Conservation (phyloP, 768 basidiomycete species). For the Mycena leptocephala region DNA sequence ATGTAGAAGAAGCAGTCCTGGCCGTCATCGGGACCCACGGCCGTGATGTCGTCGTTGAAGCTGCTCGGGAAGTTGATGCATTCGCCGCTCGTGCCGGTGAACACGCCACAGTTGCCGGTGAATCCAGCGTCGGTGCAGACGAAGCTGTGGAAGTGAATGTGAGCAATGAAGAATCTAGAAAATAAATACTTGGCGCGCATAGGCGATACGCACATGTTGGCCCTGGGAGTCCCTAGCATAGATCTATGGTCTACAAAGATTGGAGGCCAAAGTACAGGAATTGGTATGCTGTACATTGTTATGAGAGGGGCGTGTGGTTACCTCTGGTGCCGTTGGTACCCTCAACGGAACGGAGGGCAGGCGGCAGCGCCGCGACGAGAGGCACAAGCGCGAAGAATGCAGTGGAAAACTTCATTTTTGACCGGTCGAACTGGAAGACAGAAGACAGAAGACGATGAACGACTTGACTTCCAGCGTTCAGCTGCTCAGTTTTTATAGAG, state of each 20-base stretch:
- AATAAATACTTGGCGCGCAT: no score
- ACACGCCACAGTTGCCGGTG: not conserved
- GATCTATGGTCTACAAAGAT: no score
- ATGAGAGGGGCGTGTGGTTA: no score
- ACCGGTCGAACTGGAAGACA: not conserved
- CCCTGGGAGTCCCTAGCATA: no score
- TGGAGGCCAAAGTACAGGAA: not conserved
- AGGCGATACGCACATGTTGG: no score
- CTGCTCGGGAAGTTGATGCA: not conserved
- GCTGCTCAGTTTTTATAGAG: not conserved
- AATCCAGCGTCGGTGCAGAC: slow-evolving; percentile 2
- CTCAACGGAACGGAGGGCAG: no score
- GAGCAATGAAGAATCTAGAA: not conserved
- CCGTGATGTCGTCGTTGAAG: not conserved
- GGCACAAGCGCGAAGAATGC: not conserved
- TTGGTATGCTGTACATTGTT: not conserved
- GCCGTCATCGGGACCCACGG: not conserved
- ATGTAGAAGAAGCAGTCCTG: not conserved
- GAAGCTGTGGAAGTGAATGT: not conserved
- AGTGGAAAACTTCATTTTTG: not conserved
- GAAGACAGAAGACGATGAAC: not conserved
- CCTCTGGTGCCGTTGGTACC: no score
- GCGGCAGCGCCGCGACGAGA: not conserved
- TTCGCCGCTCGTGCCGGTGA: not conserved
- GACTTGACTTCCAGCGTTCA: not conserved